Evolutionary conservation across 1,139 yeast species (phyloP).

Genomic region (Yamadazyma buinensis): DNA sequence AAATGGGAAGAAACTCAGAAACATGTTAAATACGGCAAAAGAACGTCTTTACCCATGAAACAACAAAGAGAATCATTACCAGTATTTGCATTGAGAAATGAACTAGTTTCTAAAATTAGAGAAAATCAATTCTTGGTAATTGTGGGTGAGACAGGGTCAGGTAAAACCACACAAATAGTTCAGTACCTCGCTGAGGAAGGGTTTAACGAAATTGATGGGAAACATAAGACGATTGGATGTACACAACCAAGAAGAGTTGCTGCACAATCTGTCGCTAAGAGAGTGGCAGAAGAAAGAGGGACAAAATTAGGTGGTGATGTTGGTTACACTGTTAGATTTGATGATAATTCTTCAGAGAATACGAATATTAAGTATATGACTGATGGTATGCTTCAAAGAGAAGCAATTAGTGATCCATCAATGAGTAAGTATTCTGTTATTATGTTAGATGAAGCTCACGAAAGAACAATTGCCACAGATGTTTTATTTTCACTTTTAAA

Average conservation of each 20-base stretch:
- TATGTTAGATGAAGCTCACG: conserved; percentile 95
- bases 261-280: conserved; percentile 87
- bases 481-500: conserved; percentile 82
- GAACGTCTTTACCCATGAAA: conserved; percentile 49
- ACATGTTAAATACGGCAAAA: conserved; percentile 50
- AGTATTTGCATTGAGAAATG: conserved; percentile 58
- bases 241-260: conserved; percentile 98
- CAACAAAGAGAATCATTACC: conserved; percentile 74
- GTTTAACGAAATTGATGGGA: conserved; percentile 20
- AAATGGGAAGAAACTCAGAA: conserved; percentile 36
- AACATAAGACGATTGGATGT: conserved; percentile 57
- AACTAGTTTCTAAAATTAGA: conserved; percentile 54
- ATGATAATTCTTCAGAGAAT: conserved; percentile 56
- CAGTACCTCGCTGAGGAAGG: conserved; percentile 40
- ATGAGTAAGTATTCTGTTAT: conserved; percentile 76
- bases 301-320: conserved; percentile 72
- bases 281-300: conserved; percentile 84
- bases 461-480: conserved; percentile 91
- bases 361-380: conserved; percentile 77
- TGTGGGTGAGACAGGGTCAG: conserved; percentile 49
- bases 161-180: conserved; percentile 41
- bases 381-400: conserved; percentile 90
- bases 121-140: conserved; percentile 43
- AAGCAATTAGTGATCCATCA: conserved; percentile 71
- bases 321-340: conserved; percentile 87